Percentiles rank a stretch among this genome's conserved stretches.
phyloP scores from a whole-genome alignment of 2,329 filamentous ascomycete genomes.

The Aspergillus bombycis region DNA sequence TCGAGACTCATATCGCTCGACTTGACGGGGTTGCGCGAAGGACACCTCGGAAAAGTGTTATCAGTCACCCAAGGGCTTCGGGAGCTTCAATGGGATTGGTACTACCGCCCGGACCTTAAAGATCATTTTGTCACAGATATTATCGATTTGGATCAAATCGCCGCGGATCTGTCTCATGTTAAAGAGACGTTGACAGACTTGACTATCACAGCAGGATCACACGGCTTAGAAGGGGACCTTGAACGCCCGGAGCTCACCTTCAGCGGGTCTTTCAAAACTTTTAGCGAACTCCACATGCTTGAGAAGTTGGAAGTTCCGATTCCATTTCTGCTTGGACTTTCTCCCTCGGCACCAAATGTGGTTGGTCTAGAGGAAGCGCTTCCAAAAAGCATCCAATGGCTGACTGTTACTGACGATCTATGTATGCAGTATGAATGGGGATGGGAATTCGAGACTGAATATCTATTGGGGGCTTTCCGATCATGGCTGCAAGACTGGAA shows the following conservation, averaged over 20 bases:
- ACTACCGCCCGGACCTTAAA: constrained; percentile 10
- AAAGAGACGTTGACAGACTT: constrained; percentile 22
- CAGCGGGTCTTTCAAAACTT: neutral
- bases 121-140: constrained; percentile 12
- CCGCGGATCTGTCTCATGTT: constrained; percentile 22
- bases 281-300: neutral
- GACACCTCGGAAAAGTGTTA: constrained; percentile 14
- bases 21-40: constrained; percentile 15
- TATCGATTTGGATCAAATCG: constrained; percentile 21
- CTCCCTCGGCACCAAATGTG: neutral
- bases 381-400: neutral
- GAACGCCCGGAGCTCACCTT: neutral
- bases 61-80: constrained; percentile 13
- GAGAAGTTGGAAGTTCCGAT: neutral
- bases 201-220: constrained; percentile 15
- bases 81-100: constrained; percentile 17
- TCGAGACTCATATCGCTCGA: constrained; percentile 15
- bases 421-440: constrained; percentile 15
- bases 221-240: neutral
- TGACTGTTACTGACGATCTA: constrained; percentile 21
- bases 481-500: constrained; percentile 21
- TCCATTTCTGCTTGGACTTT: neutral
- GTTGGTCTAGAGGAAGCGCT: neutral
- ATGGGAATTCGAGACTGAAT: constrained; percentile 3
- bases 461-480: constrained; percentile 10